Percentiles rank a stretch among this genome's conserved stretches.
Evolutionary conservation across 164 flowering plant species (phyloP).

Genomic region (Vitis labrusca): DNA sequence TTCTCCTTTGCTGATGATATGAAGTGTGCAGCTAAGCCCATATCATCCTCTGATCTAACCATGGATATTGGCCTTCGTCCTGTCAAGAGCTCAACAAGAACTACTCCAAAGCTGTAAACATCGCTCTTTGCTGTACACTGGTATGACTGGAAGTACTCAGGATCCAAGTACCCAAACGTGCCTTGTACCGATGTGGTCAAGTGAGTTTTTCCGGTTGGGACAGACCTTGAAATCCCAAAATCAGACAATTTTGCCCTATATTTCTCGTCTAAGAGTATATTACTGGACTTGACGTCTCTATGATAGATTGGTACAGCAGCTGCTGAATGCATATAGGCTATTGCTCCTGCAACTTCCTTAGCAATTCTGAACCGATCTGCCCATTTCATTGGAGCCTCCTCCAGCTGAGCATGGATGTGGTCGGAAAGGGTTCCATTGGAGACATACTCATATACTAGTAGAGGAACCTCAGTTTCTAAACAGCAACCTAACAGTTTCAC

Average conservation of each 20-base stretch:
- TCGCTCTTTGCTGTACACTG: conserved; percentile 11
- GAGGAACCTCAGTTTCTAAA: conserved; percentile 23
- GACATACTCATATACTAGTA: conserved; percentile 20
- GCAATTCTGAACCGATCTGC: conserved; percentile 19
- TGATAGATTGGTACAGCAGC: conserved; percentile 15
- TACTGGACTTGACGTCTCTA: conserved; percentile 14
- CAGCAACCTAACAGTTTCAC: conserved; percentile 10
- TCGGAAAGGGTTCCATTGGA: conserved; percentile 21
- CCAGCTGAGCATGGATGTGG: conserved; percentile 10
- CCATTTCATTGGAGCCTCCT: conserved; percentile 13
- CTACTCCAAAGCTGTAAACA: conserved; percentile 21
- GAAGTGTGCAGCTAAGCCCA: conserved; percentile 18
- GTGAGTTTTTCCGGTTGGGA: conserved; percentile 16
- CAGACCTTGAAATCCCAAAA: conserved; percentile 18
- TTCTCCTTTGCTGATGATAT: conserved; percentile 14
- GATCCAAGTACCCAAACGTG: conserved; percentile 22
- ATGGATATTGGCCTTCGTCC: conserved; percentile 20
- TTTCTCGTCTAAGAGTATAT: conserved; percentile 11
- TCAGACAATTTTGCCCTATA: conserved; percentile 2
- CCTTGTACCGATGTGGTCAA: conserved; percentile 16
- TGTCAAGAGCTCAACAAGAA: conserved; percentile 25
- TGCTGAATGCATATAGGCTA: conserved; percentile 7
- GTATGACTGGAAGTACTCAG: conserved; percentile 23
- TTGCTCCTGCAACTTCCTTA: conserved; percentile 10
- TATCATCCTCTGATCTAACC: conserved; percentile 6